Base-by-base conservation (phyloP, 176 grass and related monocot species). In the Tuctoria greenei region DNA sequence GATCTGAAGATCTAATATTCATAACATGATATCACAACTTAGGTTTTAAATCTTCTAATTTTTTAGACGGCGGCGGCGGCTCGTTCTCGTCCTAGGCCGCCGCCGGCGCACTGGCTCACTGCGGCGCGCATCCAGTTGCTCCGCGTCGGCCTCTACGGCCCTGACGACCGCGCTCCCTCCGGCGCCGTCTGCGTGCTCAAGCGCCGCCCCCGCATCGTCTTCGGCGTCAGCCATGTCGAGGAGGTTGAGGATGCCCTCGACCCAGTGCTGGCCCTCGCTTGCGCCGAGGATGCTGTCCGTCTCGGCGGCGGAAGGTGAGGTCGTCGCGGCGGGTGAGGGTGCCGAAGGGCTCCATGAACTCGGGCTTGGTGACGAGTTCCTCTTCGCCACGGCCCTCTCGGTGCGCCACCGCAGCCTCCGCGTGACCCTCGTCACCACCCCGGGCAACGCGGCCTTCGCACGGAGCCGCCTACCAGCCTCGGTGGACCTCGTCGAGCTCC, bases 201-300 rank as follows among this genome's bases (percentile, higher is more conserved):
- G 87, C 79, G 85, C 76, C 88, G 88, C 50, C 87, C 93, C 18
- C 50, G 77, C 26, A 41, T 97, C 43, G 61, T 69, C 70, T 85
- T 75, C 10, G 93, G 93, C 42, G 74, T 97, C 50, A 97, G 93
- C 76, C 90, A 85, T 10, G 90, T 97, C 17, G 93, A 93, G 85
- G 93, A 97, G 73, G 12, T 90, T 49, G 93, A 97, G 82, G 93
- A 97, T 81, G 85, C 86, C 0, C 71, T 97, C 45, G 87, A 93
- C 12, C 85, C 85, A 0, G 66, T 88, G 28, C 81, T 97, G 66
- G 93, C 76, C 65, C 88, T 91, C 68, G 66, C 88, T n/a, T 97
- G 88, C 84, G 73, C 54, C 34, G 82, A 75, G 27, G 77, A 97
- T 58, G 86, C 93, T 3, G 73, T 77, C 2, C 80, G 86, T 36